Conservation (phyloP, 352 stramenopile genomes). For the Thalassiosira pacifica region DNA sequence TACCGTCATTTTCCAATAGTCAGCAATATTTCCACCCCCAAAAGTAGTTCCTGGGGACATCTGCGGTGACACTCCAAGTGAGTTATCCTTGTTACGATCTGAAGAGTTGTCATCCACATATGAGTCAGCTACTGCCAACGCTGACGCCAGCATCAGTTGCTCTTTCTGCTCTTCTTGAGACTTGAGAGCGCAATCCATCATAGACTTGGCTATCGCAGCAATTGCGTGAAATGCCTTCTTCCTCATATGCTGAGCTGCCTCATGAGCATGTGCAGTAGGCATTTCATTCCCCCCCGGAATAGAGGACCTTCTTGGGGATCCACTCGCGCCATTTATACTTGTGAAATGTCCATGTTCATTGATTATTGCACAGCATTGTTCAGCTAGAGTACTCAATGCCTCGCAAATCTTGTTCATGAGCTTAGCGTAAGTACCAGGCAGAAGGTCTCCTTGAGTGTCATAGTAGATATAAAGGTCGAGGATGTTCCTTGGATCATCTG, state of each 20-base stretch:
- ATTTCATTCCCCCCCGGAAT: conserved; percentile 33
- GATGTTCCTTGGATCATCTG: conserved; percentile 75
- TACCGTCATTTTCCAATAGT: conserved; percentile 74
- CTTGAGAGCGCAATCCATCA: conserved; percentile 70
- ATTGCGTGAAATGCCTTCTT: conserved; percentile 78
- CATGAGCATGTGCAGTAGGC: conserved; percentile 41
- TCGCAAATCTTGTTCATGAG: conserved; percentile 76
- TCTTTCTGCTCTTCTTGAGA: conserved; percentile 30
- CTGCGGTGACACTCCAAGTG: conserved; percentile 50
- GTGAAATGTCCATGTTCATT: conserved; percentile 63
- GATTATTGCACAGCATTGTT: conserved; percentile 82
- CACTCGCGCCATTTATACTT: conserved; percentile 52
- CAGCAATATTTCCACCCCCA: conserved; percentile 66
- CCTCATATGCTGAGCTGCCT: conserved; percentile 73
- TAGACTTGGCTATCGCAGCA: conserved; percentile 69
- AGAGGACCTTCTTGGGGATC: conserved; percentile 40
- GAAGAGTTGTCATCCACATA: conserved; percentile 25
- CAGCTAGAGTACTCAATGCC: conserved; percentile 79
- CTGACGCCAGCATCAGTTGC: neutral
- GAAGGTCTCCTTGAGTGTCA: conserved; percentile 58
- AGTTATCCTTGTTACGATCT: conserved; percentile 26
- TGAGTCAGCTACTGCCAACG: neutral
- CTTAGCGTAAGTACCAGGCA: conserved; percentile 72
- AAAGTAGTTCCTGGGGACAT: conserved; percentile 35
- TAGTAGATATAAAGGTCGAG: conserved; percentile 89